Evolutionary conservation across 768 basidiomycete genomes (phyloP).

Genomic region (Boletus eberwhitei): DNA sequence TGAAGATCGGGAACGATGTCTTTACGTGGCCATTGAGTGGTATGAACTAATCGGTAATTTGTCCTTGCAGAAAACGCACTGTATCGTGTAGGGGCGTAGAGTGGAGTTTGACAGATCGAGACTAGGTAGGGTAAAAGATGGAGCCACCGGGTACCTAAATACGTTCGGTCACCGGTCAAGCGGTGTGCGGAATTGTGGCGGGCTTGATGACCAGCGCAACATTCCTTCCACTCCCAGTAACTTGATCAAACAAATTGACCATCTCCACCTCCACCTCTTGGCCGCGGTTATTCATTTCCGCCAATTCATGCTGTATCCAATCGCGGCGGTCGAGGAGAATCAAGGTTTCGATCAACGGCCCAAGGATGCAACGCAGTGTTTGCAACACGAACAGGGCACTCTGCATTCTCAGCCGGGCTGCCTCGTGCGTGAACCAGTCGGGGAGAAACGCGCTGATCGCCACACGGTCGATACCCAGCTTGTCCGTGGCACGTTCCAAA

Average conservation of each 20-base stretch:
- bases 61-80: slow-evolving; percentile 3
- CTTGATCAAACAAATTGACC: slow-evolving; percentile 72
- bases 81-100: slow-evolving; percentile 6
- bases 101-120: not conserved
- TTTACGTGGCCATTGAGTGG: slow-evolving; percentile 41
- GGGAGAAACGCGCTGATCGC: slow-evolving; percentile 15
- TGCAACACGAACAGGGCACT: slow-evolving; percentile 57
- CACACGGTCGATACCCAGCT: slow-evolving; percentile 23
- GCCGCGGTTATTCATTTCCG: slow-evolving; percentile 20
- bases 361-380: slow-evolving; percentile 62
- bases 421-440: slow-evolving; percentile 21
- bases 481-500: slow-evolving; percentile 33
- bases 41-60: slow-evolving; percentile 9
- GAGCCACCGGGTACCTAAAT: slow-evolving; percentile 5
- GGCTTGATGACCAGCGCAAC: slow-evolving; percentile 56
- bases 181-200: slow-evolving; percentile 7
- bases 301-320: slow-evolving; percentile 49
- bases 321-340: slow-evolving; percentile 59
- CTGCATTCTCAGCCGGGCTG: slow-evolving; percentile 30
- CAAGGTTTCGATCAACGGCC: slow-evolving; percentile 63
- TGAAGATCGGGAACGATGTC: slow-evolving; percentile 71
- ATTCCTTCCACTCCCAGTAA: slow-evolving; percentile 69
- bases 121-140: slow-evolving; percentile 3
- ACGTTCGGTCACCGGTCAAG: not conserved
- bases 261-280: slow-evolving; percentile 39